Conservation (phyloP, 192 early-diverging fungal species). For the Rhizophagus prolifer region DNA sequence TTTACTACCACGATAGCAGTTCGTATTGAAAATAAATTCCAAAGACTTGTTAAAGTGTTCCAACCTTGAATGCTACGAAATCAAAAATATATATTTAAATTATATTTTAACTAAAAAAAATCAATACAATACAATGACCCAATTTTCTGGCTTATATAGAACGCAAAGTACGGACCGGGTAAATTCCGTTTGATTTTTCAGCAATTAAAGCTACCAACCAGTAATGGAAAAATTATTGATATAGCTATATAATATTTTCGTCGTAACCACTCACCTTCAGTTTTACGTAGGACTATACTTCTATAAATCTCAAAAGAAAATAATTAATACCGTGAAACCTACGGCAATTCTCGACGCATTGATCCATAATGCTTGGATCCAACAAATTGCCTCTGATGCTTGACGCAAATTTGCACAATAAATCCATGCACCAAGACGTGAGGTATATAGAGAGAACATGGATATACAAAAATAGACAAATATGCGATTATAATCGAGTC, state of each 20-base stretch:
- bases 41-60: slow-evolving; percentile 21
- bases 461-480: slow-evolving; percentile 29
- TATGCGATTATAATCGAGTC: slow-evolving; percentile 20
- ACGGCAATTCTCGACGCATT: slow-evolving; percentile 12
- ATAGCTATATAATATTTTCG: slow-evolving; percentile 19
- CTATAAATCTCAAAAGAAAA: slow-evolving; percentile 23
- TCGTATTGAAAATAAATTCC: slow-evolving; percentile 23
- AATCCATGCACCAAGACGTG: slow-evolving; percentile 25
- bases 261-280: slow-evolving; percentile 15
- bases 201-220: slow-evolving; percentile 19
- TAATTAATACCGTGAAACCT: slow-evolving; percentile 1
- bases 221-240: too few relatives aligned
- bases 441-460: slow-evolving; percentile 14
- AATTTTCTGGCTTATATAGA: slow-evolving; percentile 14
- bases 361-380: slow-evolving; percentile 25
- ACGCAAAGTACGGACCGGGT: slow-evolving; percentile 16
- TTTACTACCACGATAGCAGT: neutral
- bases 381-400: neutral
- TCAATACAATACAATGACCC: too few relatives aligned
- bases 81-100: too few relatives aligned
- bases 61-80: slow-evolving; percentile 16
- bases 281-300: neutral
- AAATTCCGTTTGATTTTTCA: slow-evolving; percentile 21
- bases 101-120: too few relatives aligned
- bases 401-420: slow-evolving; percentile 2